Evolutionary conservation across 2,329 filamentous ascomycete species (phyloP), one percentile per base, ranked within the genome.

Genomic region (Cryphonectria nitschkei): DNA sequence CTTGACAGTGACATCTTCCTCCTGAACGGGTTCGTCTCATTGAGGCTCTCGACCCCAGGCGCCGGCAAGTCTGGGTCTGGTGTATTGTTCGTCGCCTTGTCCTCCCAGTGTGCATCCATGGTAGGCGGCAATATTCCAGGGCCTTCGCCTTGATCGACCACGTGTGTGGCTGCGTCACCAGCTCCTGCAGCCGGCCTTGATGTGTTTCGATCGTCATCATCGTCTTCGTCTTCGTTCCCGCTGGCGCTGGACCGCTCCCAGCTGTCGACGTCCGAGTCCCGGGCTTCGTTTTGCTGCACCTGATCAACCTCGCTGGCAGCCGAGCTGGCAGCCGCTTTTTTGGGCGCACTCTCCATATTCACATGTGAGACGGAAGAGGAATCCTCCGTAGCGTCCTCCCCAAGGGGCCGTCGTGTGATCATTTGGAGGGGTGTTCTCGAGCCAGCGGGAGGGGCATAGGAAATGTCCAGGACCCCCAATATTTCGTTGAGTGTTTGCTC

Each of bases 1-100:
- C 73, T 66, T 65, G 71, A 69, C 68, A 37, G 60, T 4, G 81
- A 70, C 4, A 79, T 79, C 73, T 86, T 86, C 69, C 85, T 84
- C 72, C 85, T 85, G 76, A 89, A 89, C 0, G 87, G 87, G 68
- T 89, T 89, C 29, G 86, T 87, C 70, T 85, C 78, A 29, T 77
- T 3, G 22, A 29, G 43, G 37, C 41, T 39, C 19, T 60, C 34
- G 22, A 19, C 11, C 22, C 50, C 66, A 58, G 65, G 43, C 2
- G 22, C 52, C 3, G 68, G 52, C 5, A 29, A 34, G 54, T 46
- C 7, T 19, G 65, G 19, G 29, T 61, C 26, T 34, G 32, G 16
- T 41, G 41, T 60, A 4, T 63, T 50, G 41, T n/a, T 67, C 29
- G 32, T 50, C 29, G 11, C 9, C 16, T 50, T 37, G 46, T 66